These are phyloP conservation scores for Terfezia claveryi DNA, from an alignment of 495 filamentous ascomycete species.

Conservation along the genomic window DNA sequence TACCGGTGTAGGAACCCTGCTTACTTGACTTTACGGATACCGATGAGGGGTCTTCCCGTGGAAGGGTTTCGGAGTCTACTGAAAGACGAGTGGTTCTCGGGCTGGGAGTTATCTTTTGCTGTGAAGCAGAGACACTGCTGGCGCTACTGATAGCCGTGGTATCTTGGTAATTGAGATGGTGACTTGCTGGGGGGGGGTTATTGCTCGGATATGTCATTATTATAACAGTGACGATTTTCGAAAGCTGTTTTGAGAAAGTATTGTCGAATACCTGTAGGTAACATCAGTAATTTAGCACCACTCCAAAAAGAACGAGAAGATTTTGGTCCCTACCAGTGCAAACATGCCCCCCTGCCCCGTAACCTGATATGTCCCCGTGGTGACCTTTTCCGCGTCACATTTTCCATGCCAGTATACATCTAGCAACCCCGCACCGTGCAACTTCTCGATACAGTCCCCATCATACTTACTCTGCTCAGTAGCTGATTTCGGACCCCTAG, in stretches of 20 bases:
- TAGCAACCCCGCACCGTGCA: conserved; percentile 67
- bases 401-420: conserved; percentile 75
- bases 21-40: conserved; percentile 23
- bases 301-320: not conserved
- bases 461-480: conserved; percentile 22
- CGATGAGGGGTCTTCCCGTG: conserved; percentile 28
- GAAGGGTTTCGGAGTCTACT: not conserved
- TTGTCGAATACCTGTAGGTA: conserved; percentile 57
- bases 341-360: conserved; percentile 68
- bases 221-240: conserved; percentile 86
- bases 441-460: conserved; percentile 41
- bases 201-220: conserved; percentile 79
- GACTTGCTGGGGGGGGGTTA: conserved; percentile 54
- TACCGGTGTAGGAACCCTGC: conserved; percentile 48
- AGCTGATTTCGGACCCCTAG: conserved; percentile 16
- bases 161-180: conserved; percentile 40
- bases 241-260: conserved; percentile 87
- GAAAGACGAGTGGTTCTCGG: not conserved
- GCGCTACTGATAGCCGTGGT: conserved; percentile 20
- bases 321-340: conserved; percentile 34
- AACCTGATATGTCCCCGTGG: conserved; percentile 73
- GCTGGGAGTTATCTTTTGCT: conserved; percentile 2
- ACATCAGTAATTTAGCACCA: not conserved
- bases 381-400: conserved; percentile 91
- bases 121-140: conserved; percentile 9